phyloP scores from a whole-genome alignment of 352 stramenopile genomes.

The Globisporangium nodosum region DNA sequence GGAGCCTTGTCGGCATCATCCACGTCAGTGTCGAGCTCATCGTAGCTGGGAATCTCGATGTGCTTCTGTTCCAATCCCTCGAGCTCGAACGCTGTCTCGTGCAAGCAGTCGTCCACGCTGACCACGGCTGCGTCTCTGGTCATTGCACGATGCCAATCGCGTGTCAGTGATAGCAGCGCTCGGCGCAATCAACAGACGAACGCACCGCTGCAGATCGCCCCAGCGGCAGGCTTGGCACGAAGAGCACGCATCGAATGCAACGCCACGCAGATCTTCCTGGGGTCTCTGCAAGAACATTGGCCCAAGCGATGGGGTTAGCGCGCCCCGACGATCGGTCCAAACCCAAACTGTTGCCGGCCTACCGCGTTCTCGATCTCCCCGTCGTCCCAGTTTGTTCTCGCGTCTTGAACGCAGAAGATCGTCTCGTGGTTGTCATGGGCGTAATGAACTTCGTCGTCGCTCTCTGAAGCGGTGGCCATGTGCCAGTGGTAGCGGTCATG shows the following conservation, averaged over 20 bases:
- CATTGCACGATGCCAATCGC: too few relatives aligned
- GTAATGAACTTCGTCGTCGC: background rate
- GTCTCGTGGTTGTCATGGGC: background rate
- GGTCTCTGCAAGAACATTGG: background rate
- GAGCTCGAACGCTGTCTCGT: too few relatives aligned
- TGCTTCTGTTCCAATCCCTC: too few relatives aligned
- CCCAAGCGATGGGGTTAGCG: too few relatives aligned
- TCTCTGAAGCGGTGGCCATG: background rate
- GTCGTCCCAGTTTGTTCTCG: conserved; percentile 11
- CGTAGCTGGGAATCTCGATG: too few relatives aligned
- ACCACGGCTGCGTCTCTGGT: too few relatives aligned
- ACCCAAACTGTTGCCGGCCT: background rate
- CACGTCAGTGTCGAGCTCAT: background rate
- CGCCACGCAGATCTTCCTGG: background rate
- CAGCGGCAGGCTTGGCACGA: background rate
- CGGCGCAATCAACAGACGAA: background rate
- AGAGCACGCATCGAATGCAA: background rate
- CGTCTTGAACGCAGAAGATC: conserved; percentile 13
- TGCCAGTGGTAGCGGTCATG: background rate
- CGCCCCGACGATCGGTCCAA: too few relatives aligned
- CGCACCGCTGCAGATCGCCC: background rate
- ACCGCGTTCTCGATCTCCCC: background rate
- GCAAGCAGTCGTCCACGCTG: too few relatives aligned
- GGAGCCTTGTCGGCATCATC: background rate
- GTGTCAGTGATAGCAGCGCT: too few relatives aligned